Evolutionary conservation across 768 basidiomycete genomes (phyloP), one percentile per base, ranked within the genome.

Genomic region (Tulasnella sp.): DNA sequence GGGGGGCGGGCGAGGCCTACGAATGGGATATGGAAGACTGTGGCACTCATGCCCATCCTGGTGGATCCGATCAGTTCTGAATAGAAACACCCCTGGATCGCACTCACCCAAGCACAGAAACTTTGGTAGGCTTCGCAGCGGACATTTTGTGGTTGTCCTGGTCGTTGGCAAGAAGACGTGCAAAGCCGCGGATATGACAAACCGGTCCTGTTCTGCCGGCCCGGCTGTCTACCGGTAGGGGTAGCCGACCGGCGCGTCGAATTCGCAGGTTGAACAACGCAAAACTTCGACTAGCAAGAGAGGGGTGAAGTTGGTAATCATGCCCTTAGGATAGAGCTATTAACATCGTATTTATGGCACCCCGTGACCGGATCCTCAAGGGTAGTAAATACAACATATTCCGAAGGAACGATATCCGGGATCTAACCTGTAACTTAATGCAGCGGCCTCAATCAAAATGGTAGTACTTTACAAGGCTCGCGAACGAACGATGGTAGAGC

Each of bases 11-110:
- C 80, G 7, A 85, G 76, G 42, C 80, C 76, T 80, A 88, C 82
- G 80, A 85, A 83, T 1, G 87, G 87, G 80, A 83, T 81, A 81
- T 88, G 87, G 82, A 87, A 86, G 3, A 85, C 84, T 31, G 81
- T 81, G 39, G 83, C 83, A 71, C 80, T 80, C 74, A 81, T 56
- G 34, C 80, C 80, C 74, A 80, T 81, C 18, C 80, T 79, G 34
- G 10, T 31, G 36, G 46, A 75, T 75, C 46, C 18, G 7, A 75
- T 68, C 12, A 68, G 62, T 14, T 68, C 2, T 2, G 9, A 31
- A 68, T 14, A 68, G 27, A 6, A 31, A 2, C 21, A 4, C 21
- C 72, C 5, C 38, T 3, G n/a, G 39, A 44, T 18, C 9, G 62
- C 12, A 72, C 71, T 40, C 12, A 79, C 78, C 78, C 78, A 9